A percentile compares a stretch with the other conserved stretches of the same genome.
Evolutionary conservation across 2,329 filamentous ascomycete genomes (phyloP).

Genomic region (Onygena corvina): DNA sequence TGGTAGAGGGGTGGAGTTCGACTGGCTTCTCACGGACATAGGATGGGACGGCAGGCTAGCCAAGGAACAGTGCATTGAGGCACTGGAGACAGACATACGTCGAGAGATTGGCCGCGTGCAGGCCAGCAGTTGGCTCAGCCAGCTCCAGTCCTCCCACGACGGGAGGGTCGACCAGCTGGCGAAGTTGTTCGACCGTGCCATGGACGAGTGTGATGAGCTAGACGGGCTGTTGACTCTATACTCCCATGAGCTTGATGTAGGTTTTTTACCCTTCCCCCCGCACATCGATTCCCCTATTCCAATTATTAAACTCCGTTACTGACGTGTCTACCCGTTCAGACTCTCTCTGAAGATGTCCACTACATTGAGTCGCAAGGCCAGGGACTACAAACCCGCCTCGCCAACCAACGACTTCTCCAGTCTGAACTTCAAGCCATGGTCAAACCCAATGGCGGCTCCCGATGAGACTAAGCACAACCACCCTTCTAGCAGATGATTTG

Average conservation of each 20-base stretch:
- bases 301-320: conserved; percentile 15
- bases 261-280: conserved; percentile 26
- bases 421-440: conserved; percentile 81
- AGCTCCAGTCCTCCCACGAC: conserved; percentile 74
- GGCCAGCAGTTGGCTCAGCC: conserved; percentile 81
- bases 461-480: too few relatives aligned
- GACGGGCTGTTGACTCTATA: conserved; percentile 91
- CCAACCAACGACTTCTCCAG: conserved; percentile 88
- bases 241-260: conserved; percentile 80
- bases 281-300: background rate
- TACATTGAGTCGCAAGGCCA: conserved; percentile 97
- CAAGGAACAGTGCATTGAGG: conserved; percentile 62
- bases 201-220: conserved; percentile 88
- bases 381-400: conserved; percentile 89
- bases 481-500: background rate
- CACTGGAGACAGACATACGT: conserved; percentile 70
- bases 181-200: conserved; percentile 72
- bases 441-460: conserved; percentile 56
- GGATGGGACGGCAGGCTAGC: conserved; percentile 75
- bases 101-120: conserved; percentile 82
- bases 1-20: conserved; percentile 65
- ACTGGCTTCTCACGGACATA: conserved; percentile 70
- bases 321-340: conserved; percentile 41
- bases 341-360: conserved; percentile 84
- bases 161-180: conserved; percentile 81